Base-by-base conservation (phyloP, 2,329 filamentous ascomycete species). In the Mycocentrospora acerina region DNA sequence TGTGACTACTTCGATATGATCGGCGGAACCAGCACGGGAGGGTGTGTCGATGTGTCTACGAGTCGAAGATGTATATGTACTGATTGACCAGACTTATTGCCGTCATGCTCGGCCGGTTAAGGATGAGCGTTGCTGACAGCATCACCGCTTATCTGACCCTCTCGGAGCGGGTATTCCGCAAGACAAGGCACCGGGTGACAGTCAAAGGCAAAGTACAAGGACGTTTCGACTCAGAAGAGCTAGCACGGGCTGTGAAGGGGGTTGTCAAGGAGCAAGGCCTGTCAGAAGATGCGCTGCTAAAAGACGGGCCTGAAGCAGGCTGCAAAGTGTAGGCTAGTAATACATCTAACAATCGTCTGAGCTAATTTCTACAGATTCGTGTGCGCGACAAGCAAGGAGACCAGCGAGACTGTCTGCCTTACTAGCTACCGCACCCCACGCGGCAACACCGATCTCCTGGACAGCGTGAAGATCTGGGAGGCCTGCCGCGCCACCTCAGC, bases 341-440 rank as follows among this genome's bases (percentile, higher is more conserved):
- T 29, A 10, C 11, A 12, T 13, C 15, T 18, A 28, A 5, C 11
- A 30, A 16, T 14, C n/a, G 6, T 27, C 5, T 12, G 11, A 14
- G 26, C 38, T 43, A 27, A 46, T 30, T 7, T 5, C 19, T 7
- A 18, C 29, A 47, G 40, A 19, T 48, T 48, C 12, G 39, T 48
- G 24, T 39, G 37, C 32, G 59, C 65, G 16, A 66, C 59, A 25
- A 63, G 61, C 29, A 57, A 59, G 30, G 44, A 60, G 32, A 68
- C 57, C 3, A 51, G 49, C 10, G 53, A 60, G 27, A 62, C 56
- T 3, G 61, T 64, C 18, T 55, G 52, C 34, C 50, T 69, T 14
- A 59, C 54, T 8, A 67, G 56, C 48, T 71, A 69, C 48, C 37
- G 46, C 14, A 51, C 54, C 7, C 48, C 45, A 17, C 48, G 41